Conservation (phyloP, 2,329 filamentous ascomycete genomes). For the Calonectria pteridis region DNA sequence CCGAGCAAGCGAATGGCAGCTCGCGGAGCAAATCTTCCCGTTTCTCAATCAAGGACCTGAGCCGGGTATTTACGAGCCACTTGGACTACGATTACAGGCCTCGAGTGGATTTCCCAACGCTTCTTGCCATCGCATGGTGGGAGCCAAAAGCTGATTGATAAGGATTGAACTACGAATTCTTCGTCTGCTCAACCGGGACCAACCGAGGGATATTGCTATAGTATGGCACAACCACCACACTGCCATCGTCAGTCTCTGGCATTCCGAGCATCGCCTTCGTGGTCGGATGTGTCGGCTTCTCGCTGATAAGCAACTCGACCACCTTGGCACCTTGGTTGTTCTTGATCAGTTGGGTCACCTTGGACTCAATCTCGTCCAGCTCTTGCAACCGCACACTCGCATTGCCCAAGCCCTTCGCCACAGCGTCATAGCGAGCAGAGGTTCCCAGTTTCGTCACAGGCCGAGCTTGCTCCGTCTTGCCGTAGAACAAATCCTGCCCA, state of each 20-base stretch:
- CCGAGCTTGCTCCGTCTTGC: background rate
- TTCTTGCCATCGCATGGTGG: background rate
- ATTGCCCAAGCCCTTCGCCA: background rate
- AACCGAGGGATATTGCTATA: slow-evolving; percentile 5
- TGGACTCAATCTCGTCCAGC: background rate
- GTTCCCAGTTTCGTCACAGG: background rate
- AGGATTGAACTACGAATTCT: background rate
- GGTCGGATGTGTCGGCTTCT: background rate
- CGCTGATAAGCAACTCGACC: background rate
- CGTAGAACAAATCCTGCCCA: background rate
- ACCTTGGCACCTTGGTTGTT: background rate
- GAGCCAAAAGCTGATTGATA: background rate
- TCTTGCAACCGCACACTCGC: background rate
- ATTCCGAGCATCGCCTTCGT: background rate
- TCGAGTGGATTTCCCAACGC: background rate
- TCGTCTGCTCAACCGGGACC: background rate
- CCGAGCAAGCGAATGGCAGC: background rate
- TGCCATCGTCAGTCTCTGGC: background rate
- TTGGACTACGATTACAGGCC: background rate
- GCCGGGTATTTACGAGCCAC: too few relatives aligned
- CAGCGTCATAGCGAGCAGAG: background rate
- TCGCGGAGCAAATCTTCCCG: background rate
- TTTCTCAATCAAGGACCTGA: background rate
- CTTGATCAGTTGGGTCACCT: background rate
- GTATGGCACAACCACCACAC: background rate